Percentiles rank a stretch among this genome's conserved stretches.
Conservation (phyloP, 257 asterid species). For the Solanum lycopersicoides region DNA sequence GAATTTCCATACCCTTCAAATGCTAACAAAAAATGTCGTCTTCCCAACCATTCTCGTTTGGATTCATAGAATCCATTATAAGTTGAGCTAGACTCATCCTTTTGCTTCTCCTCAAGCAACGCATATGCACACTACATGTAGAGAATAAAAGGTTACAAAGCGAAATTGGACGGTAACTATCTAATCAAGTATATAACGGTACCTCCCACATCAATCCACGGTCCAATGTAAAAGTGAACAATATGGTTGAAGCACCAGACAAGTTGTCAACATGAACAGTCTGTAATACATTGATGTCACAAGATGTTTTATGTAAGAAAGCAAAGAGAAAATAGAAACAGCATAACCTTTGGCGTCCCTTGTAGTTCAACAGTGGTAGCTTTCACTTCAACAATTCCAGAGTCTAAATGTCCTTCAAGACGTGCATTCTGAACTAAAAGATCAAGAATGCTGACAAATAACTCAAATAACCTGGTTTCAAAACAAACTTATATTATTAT, state of each 20-base stretch:
- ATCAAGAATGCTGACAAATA: conserved; percentile 79
- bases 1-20: conserved; percentile 52
- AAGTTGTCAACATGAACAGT: conserved; percentile 82
- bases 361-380: conserved; percentile 66
- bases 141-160: not conserved
- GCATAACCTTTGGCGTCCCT: conserved; percentile 75
- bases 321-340: conserved; percentile 15
- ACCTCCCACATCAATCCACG: conserved; percentile 99
- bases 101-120: conserved; percentile 74
- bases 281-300: conserved; percentile 35
- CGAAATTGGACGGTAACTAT: not conserved
- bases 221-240: conserved; percentile 81
- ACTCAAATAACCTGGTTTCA: conserved; percentile 81
- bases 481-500: conserved; percentile 1
- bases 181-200: not conserved
- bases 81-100: conserved; percentile 55
- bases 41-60: conserved; percentile 98
- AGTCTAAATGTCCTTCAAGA: conserved; percentile 80
- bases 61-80: conserved; percentile 78
- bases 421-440: conserved; percentile 72
- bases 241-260: conserved; percentile 90
- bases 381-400: conserved; percentile 89
- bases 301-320: not conserved
- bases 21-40: conserved; percentile 74
- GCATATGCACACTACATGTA: conserved; percentile 63